Evolutionary conservation across 306 rosid species (phyloP).

Genomic region (Hippophae rhamnoides): DNA sequence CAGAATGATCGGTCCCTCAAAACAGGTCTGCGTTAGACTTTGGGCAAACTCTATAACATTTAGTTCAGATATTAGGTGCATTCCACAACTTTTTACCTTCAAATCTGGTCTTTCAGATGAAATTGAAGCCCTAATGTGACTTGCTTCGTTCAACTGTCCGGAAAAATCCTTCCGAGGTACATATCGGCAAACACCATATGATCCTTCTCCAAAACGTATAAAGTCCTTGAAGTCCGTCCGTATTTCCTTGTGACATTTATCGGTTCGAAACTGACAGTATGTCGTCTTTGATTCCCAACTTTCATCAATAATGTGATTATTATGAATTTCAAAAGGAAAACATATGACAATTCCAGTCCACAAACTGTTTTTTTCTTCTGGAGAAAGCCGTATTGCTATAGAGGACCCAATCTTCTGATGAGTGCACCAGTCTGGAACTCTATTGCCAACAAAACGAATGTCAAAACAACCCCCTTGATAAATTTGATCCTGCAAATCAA

Average conservation of each 20-base stretch:
- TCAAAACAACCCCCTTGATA: too few species aligned
- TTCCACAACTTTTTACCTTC: background rate
- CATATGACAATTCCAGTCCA: conserved; percentile 11
- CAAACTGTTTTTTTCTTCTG: background rate
- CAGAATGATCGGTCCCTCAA: too few species aligned
- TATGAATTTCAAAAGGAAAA: conserved; percentile 3
- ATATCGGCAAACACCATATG: background rate
- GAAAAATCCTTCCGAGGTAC: background rate
- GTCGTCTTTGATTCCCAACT: background rate
- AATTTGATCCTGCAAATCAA: too few species aligned
- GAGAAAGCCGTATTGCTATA: background rate
- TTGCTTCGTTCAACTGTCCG: background rate
- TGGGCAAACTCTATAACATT: background rate
- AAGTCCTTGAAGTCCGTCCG: background rate
- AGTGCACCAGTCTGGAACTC: too few species aligned
- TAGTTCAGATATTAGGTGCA: background rate
- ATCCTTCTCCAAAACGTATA: background rate
- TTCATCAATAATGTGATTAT: background rate
- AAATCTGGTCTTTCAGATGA: background rate
- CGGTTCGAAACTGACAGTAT: background rate
- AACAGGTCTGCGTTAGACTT: background rate
- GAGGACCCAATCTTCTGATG: background rate
- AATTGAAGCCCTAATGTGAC: background rate
- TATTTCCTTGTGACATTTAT: background rate
- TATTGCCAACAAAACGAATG: too few species aligned